These are phyloP conservation scores for Candida oleophila DNA, from an alignment of 805 yeast genomes.

Conservation along the genomic window DNA sequence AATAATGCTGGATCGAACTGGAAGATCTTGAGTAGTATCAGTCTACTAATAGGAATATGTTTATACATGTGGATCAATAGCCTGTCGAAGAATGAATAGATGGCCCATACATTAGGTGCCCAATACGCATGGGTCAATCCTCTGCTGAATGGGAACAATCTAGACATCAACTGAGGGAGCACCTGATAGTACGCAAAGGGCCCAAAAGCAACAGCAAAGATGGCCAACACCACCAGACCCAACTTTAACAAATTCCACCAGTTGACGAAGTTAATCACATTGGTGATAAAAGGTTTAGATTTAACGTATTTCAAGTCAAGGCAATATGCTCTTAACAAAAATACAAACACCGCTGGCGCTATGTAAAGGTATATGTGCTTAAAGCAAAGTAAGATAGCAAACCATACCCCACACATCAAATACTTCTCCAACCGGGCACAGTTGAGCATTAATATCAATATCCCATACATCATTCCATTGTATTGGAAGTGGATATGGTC, in stretches of 20 bases:
- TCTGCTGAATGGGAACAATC: conserved; percentile 90
- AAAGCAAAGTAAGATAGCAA: conserved; percentile 80
- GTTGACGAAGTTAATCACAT: conserved; percentile 38
- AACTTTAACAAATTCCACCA: conserved; percentile 63
- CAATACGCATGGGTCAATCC: conserved; percentile 98
- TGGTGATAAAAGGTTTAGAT: conserved; percentile 19
- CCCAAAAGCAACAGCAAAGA: conserved; percentile 68
- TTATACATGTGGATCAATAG: conserved; percentile 50
- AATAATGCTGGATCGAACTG: conserved; percentile 47
- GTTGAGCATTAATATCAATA: conserved; percentile 70
- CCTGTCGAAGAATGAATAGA: conserved; percentile 82
- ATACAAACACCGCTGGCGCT: conserved; percentile 92
- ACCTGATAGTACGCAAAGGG: conserved; percentile 70
- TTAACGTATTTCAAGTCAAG: conserved; percentile 40
- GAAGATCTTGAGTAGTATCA: conserved; percentile 30
- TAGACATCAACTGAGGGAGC: conserved; percentile 58
- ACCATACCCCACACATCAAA: conserved; percentile 64
- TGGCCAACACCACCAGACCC: conserved; percentile 59
- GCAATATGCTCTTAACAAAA: conserved; percentile 71
- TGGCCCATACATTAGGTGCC: conserved; percentile 98
- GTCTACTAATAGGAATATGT: conserved; percentile 30
- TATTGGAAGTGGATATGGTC: conserved; percentile 98
- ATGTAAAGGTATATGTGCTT: conserved; percentile 90
- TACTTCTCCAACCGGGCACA: conserved; percentile 61
- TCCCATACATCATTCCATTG: conserved; percentile 89